Evolutionary conservation across 2,329 filamentous ascomycete genomes (phyloP).

Genomic region (Colletotrichum endophyticum): DNA sequence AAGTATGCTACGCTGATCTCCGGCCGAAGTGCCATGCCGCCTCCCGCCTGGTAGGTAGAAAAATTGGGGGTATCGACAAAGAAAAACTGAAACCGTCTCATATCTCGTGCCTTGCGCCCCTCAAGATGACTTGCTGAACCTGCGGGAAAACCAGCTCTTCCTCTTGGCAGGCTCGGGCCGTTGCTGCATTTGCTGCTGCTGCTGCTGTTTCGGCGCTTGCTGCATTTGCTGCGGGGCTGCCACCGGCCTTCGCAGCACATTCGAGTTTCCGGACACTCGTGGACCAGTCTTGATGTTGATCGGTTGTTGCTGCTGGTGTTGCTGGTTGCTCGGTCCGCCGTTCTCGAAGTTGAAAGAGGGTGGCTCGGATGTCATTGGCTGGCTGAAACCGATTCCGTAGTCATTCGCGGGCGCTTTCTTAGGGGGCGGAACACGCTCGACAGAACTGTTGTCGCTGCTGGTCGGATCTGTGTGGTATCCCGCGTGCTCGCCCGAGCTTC

Average conservation of each 20-base stretch:
- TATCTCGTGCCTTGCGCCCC: not conserved
- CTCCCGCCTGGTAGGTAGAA: not conserved
- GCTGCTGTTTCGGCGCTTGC: not conserved
- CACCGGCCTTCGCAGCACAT: slow-evolving; percentile 27
- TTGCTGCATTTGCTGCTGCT: slow-evolving; percentile 24
- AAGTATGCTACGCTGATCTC: not conserved
- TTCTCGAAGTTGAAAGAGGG: slow-evolving; percentile 35
- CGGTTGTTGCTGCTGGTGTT: not conserved
- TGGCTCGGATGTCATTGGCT: slow-evolving; percentile 46
- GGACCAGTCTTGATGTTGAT: not conserved
- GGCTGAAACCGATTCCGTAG: slow-evolving; percentile 67
- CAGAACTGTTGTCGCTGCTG: slow-evolving; percentile 91
- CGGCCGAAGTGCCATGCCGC: not conserved
- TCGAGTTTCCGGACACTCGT: not conserved
- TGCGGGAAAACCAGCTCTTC: slow-evolving; percentile 87
- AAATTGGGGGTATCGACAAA: slow-evolving; percentile 25
- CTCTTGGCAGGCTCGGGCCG: slow-evolving; percentile 67
- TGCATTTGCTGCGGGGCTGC: slow-evolving; percentile 12
- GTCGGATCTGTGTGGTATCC: slow-evolving; percentile 84
- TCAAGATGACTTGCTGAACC: slow-evolving; percentile 70
- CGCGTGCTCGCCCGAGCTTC: slow-evolving; percentile 74
- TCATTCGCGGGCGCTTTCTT: slow-evolving; percentile 61
- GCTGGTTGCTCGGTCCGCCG: not conserved
- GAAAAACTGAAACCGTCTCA: not conserved
- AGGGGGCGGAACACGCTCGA: slow-evolving; percentile 72